These are phyloP conservation scores for Arbutus unedo DNA, from an alignment of 148 eudicot genomes.

Conservation along the genomic window DNA sequence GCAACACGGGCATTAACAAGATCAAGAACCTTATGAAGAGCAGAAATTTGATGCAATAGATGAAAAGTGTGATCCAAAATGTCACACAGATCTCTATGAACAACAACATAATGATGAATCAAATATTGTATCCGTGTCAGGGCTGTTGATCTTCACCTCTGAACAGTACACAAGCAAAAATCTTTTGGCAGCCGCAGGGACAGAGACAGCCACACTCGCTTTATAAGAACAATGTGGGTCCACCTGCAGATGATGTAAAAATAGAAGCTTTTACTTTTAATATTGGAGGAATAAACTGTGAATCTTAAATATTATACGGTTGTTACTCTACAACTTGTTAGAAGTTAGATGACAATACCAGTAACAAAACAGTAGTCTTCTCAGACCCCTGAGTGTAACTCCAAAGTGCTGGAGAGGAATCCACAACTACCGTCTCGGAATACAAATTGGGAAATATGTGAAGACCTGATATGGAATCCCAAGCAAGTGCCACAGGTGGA, in stretches of 20 bases:
- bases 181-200: constrained; percentile 69
- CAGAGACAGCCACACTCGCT: constrained; percentile 56
- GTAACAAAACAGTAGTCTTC: constrained; percentile 63
- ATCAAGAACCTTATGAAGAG: neutral
- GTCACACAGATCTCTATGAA: neutral
- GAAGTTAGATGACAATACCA: constrained; percentile 44
- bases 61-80: constrained; percentile 1
- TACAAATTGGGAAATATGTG: constrained; percentile 74
- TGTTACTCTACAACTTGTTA: neutral
- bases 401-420: constrained; percentile 96
- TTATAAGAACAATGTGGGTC: constrained; percentile 95
- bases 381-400: constrained; percentile 66
- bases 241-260: constrained; percentile 46
- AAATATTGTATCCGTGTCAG: neutral
- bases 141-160: constrained; percentile 49
- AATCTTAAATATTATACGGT: neutral
- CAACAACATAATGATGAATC: constrained; percentile 1
- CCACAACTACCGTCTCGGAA: constrained; percentile 65
- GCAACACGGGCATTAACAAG: neutral
- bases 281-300: neutral
- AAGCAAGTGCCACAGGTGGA: constrained; percentile 94
- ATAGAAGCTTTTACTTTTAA: constrained; percentile 3
- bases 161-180: constrained; percentile 74
- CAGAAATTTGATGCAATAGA: neutral
- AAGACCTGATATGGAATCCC: constrained; percentile 90